phyloP scores from a whole-genome alignment of 2,329 filamentous ascomycete species.

The Monosporascus cannonballus region DNA sequence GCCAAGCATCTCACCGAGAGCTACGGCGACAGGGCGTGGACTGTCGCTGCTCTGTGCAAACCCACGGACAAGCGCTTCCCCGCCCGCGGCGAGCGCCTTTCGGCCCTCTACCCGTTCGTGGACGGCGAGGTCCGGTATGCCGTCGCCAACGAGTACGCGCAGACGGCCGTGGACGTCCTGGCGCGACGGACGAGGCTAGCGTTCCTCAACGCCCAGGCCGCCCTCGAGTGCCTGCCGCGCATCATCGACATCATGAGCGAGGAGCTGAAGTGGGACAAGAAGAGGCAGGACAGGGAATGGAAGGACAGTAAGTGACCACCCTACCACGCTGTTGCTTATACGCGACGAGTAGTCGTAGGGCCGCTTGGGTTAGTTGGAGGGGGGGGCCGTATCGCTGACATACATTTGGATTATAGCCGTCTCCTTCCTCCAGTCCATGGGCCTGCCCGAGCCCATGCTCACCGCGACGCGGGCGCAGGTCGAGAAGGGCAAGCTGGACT shows the following conservation, averaged over 20 bases:
- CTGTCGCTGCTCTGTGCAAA: conserved; percentile 72
- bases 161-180: conserved; percentile 83
- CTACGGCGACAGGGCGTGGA: conserved; percentile 91
- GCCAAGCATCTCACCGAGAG: conserved; percentile 81
- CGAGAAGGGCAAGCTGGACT: conserved; percentile 53
- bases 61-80: conserved; percentile 77
- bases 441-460: conserved; percentile 55
- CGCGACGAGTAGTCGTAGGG: no score
- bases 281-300: conserved; percentile 75
- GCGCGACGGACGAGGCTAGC: conserved; percentile 78
- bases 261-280: conserved; percentile 72
- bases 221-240: conserved; percentile 74
- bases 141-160: conserved; percentile 82
- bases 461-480: conserved; percentile 53
- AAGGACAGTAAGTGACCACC: conserved; percentile 52
- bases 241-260: conserved; percentile 87
- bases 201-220: conserved; percentile 87
- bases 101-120: conserved; percentile 78
- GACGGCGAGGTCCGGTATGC: conserved; percentile 90
- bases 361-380: no score
- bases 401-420: conserved; percentile 37
- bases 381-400: not conserved
- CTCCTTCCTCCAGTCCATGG: conserved; percentile 58
- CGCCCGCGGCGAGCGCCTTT: conserved; percentile 73
- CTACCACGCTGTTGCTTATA: no score